Evolutionary conservation across 192 early-diverging fungal genomes (phyloP).

Genomic region (Umbelopsis ramanniana): DNA sequence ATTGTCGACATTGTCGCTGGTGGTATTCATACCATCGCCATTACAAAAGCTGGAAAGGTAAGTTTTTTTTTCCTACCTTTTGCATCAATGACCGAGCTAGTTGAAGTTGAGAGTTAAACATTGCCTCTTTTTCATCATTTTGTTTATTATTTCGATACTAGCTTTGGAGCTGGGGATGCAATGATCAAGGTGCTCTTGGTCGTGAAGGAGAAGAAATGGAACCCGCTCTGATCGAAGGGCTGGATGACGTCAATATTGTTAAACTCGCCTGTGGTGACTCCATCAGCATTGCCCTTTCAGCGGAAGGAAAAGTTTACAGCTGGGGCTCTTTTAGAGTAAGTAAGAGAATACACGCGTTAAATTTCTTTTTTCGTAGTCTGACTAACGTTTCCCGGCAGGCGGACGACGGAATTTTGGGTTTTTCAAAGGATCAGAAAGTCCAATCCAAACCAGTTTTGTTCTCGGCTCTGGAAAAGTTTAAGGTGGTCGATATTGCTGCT

Average conservation of each 20-base stretch:
- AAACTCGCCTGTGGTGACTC: slow-evolving; percentile 87
- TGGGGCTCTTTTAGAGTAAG: slow-evolving; percentile 84
- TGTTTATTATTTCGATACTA: slow-evolving; percentile 4
- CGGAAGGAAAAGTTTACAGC: slow-evolving; percentile 78
- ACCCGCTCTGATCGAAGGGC: slow-evolving; percentile 69
- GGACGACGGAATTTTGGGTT: slow-evolving; percentile 86
- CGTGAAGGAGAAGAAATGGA: slow-evolving; percentile 68
- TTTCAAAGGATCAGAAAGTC: slow-evolving; percentile 64
- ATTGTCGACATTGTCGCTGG: slow-evolving; percentile 85
- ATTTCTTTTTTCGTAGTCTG: background rate
- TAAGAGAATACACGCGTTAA: background rate
- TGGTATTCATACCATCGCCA: slow-evolving; percentile 86
- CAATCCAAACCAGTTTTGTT: slow-evolving; percentile 66
- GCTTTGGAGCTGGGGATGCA: slow-evolving; percentile 96
- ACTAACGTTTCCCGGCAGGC: slow-evolving; percentile 49
- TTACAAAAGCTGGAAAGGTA: slow-evolving; percentile 76
- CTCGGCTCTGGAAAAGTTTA: slow-evolving; percentile 55
- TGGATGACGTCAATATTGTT: slow-evolving; percentile 75
- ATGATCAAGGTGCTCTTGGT: slow-evolving; percentile 90
- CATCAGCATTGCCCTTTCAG: slow-evolving; percentile 76
- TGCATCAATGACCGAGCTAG: background rate
- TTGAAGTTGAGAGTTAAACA: background rate
- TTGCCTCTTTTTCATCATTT: no score
- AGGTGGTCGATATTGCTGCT: slow-evolving; percentile 76
- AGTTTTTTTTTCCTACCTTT: background rate